phyloP scores from a whole-genome alignment of 1,284 basidiomycete species.

The Phlebopus sp. region DNA sequence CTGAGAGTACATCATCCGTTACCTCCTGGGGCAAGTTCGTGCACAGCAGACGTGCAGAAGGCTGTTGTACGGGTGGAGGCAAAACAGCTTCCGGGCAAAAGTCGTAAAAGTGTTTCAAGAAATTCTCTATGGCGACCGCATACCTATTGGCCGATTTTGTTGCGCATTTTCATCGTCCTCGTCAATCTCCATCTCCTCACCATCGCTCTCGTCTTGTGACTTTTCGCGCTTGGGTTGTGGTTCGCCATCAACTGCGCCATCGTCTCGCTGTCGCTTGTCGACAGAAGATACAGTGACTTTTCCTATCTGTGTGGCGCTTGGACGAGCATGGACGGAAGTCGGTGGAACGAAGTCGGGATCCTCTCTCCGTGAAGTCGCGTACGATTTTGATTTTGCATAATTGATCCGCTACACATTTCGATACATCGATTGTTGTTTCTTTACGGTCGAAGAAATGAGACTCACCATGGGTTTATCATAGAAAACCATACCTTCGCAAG shows the following conservation, averaged over 20 bases:
- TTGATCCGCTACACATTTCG: constrained; percentile 63
- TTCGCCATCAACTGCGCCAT: constrained; percentile 52
- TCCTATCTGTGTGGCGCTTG: constrained; percentile 39
- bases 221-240: constrained; percentile 68
- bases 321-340: constrained; percentile 55
- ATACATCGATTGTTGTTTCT: constrained; percentile 12
- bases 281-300: constrained; percentile 31
- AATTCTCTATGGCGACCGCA: constrained; percentile 27
- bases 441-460: constrained; percentile 17
- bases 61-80: constrained; percentile 53
- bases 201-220: constrained; percentile 61
- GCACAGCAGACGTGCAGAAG: constrained; percentile 67
- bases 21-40: constrained; percentile 81
- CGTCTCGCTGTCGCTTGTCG: constrained; percentile 69
- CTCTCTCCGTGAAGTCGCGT: constrained; percentile 72
- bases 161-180: constrained; percentile 63
- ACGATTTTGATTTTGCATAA: constrained; percentile 84
- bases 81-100: constrained; percentile 39
- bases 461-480: constrained; percentile 89
- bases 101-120: constrained; percentile 29
- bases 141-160: constrained; percentile 42
- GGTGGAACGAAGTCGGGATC: constrained; percentile 75
- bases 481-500: constrained; percentile 88
- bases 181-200: constrained; percentile 85
- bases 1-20: constrained; percentile 73